Evolutionary conservation across 371 early-diverging fungal genomes (phyloP).

Genomic region (Rhizopus microsporus): DNA sequence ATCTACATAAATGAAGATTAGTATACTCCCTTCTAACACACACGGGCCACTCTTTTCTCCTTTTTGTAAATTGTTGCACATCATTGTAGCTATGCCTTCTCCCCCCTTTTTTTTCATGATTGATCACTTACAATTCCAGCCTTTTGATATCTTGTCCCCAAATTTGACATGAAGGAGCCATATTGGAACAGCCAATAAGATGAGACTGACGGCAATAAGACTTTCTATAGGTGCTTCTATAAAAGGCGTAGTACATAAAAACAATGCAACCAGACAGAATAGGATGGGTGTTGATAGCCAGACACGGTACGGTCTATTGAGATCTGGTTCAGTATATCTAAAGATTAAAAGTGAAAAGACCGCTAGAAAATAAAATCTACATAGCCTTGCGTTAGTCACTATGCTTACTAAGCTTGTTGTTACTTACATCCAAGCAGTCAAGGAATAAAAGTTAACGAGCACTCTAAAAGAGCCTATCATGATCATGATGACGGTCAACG

Average conservation of each 20-base stretch:
- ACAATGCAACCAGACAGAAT: slow-evolving; percentile 61
- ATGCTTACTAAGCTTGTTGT: not conserved
- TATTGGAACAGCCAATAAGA: slow-evolving; percentile 50
- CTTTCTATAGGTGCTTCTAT: slow-evolving; percentile 63
- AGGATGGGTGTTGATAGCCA: slow-evolving; percentile 63
- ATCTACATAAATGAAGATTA: slow-evolving; percentile 11
- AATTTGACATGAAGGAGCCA: slow-evolving; percentile 53
- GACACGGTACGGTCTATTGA: slow-evolving; percentile 63
- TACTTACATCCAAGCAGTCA: slow-evolving; percentile 74
- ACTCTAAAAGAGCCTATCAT: slow-evolving; percentile 66
- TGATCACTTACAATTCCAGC: slow-evolving; percentile 35
- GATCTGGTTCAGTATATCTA: slow-evolving; percentile 61
- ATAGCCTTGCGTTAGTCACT: not conserved
- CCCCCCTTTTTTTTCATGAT: not conserved
- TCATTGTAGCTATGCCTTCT: not conserved
- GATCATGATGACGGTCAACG: slow-evolving; percentile 65
- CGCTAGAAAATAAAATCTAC: slow-evolving; percentile 50
- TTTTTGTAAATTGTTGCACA: not conserved
- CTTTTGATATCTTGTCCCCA: slow-evolving; percentile 18
- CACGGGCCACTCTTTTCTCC: not conserved
- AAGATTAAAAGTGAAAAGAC: slow-evolving; percentile 57
- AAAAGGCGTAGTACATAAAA: slow-evolving; percentile 64
- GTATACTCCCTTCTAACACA: not conserved
- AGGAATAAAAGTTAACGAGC: slow-evolving; percentile 76
- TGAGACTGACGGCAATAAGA: slow-evolving; percentile 40